Evolutionary conservation across 2,329 filamentous ascomycete genomes (phyloP), one percentile per base, ranked within the genome.

Genomic region (Cytospora chrysosperma): DNA sequence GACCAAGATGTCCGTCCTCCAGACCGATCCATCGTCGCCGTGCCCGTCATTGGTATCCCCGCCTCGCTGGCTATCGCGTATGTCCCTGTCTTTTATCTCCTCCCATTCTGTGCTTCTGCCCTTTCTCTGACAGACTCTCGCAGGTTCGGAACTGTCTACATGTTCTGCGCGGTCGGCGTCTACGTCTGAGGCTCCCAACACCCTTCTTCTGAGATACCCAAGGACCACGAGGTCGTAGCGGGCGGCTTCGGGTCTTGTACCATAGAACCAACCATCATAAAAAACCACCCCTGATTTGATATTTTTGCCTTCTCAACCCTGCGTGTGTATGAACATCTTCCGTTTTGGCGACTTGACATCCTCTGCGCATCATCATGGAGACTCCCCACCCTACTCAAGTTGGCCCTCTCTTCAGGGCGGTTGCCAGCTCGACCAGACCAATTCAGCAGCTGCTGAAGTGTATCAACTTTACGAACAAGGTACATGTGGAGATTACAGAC

Each of bases 131-230:
- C 50, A 60, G 70, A 28, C 15, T n/a, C 24, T 30, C 27, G 13
- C 73, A 97, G 94, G 57, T 91, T 97, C 77, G 95, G 95, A 71
- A 89, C 94, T 57, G 93, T 99, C 53, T 97, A 95, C 80, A 97
- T 97, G 90, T 98, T 99, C 79, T 99, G 95, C 79, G 95, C 93
- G 65, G 95, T 95, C 75, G 95, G 95, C 76, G 95, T 99, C 74
- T 98, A 99, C 88, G 92, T 99, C 77, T 99, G 86, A 82, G 76
- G 86, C 79, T 81, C 78, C 79, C 68, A 40, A 63, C 76, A 28
- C 19, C 28, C 40, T 55, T 47, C 27, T 56, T 30, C 17, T 52
- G 56, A 67, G 56, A 67, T 65, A 67, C 59, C 65, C 71, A 63
- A 64, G 54, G 59, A 63, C 60, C 49, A 63, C 59, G 59, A 65